Conservation (phyloP, 139 green algal genomes). For the Chlamydomonas incerta region DNA sequence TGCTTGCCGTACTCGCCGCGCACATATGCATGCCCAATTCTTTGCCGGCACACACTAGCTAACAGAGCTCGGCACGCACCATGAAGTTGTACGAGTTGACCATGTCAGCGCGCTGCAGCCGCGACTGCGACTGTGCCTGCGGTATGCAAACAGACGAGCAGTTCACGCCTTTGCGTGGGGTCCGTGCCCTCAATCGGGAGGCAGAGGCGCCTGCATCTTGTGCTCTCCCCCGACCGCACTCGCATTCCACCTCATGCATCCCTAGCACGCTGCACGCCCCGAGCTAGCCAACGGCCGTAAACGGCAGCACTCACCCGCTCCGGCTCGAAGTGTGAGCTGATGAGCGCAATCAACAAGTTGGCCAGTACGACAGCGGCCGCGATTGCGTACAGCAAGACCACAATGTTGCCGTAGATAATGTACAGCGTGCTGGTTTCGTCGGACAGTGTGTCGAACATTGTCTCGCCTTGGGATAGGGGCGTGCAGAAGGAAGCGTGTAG, state of each 20-base stretch:
- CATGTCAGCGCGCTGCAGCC: constrained; percentile 2
- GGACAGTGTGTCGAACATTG: not conserved
- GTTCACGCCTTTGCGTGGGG: too few species aligned
- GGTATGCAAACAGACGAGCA: too few species aligned
- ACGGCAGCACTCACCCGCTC: not conserved
- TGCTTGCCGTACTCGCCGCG: too few species aligned
- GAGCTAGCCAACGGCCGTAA: too few species aligned
- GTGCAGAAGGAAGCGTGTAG: too few species aligned
- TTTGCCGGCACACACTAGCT: too few species aligned
- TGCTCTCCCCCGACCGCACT: too few species aligned
- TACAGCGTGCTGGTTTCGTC: not conserved
- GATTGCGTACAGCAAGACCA: not conserved
- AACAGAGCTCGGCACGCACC: not conserved
- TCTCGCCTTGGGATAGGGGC: not conserved
- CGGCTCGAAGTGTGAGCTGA: not conserved
- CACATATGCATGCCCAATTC: too few species aligned
- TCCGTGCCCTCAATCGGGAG: too few species aligned
- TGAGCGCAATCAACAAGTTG: constrained; percentile 24
- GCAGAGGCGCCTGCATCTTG: too few species aligned
- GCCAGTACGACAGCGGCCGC: not conserved
- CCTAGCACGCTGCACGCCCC: too few species aligned
- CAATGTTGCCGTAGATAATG: constrained; percentile 26
- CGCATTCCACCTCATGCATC: too few species aligned
- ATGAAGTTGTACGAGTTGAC: constrained; percentile 5
- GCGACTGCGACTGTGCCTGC: not conserved